Conservation (phyloP, 2,329 filamentous ascomycete genomes). For the Emmonsiellopsis sp. region DNA sequence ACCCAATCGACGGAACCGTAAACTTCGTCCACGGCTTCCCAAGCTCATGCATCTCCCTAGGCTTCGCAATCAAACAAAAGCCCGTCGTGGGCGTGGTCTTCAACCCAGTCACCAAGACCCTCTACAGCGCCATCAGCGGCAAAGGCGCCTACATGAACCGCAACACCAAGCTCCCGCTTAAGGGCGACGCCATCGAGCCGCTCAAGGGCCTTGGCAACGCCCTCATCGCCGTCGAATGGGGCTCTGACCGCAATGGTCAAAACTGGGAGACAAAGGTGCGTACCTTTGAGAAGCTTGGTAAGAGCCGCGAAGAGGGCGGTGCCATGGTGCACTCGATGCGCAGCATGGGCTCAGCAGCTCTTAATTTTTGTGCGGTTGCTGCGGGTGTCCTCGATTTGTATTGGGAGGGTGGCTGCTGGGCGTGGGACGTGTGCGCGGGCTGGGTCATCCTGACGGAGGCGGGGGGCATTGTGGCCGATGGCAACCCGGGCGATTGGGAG, state of each 20-base stretch:
- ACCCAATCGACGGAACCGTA: slow-evolving; percentile 56
- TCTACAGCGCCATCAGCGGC: slow-evolving; percentile 49
- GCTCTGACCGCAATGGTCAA: slow-evolving; percentile 45
- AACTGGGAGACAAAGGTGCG: slow-evolving; percentile 49
- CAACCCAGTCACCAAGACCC: slow-evolving; percentile 48
- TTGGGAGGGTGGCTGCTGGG: slow-evolving; percentile 58
- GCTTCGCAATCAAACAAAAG: slow-evolving; percentile 40
- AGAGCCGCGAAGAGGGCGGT: slow-evolving; percentile 44
- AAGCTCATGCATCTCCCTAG: slow-evolving; percentile 50
- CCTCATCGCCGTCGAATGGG: slow-evolving; percentile 53
- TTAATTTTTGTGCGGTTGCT: slow-evolving; percentile 53
- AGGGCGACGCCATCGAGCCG: slow-evolving; percentile 31
- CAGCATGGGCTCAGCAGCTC: slow-evolving; percentile 48
- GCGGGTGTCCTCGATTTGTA: slow-evolving; percentile 50
- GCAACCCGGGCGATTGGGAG: slow-evolving; percentile 49
- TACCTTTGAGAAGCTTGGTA: slow-evolving; percentile 42
- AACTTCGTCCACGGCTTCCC: slow-evolving; percentile 56
- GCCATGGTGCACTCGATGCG: slow-evolving; percentile 54
- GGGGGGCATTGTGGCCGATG: slow-evolving; percentile 50
- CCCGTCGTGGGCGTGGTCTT: slow-evolving; percentile 52
- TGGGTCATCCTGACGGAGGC: slow-evolving; percentile 54
- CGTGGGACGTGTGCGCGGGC: slow-evolving; percentile 56
- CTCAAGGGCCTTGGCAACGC: slow-evolving; percentile 41
- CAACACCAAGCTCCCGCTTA: slow-evolving; percentile 36
- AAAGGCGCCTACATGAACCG: slow-evolving; percentile 42